A percentile compares a stretch with the other conserved stretches of the same genome.
phyloP scores from a whole-genome alignment of 371 early-diverging fungal species.

The Batkoa obscura region DNA sequence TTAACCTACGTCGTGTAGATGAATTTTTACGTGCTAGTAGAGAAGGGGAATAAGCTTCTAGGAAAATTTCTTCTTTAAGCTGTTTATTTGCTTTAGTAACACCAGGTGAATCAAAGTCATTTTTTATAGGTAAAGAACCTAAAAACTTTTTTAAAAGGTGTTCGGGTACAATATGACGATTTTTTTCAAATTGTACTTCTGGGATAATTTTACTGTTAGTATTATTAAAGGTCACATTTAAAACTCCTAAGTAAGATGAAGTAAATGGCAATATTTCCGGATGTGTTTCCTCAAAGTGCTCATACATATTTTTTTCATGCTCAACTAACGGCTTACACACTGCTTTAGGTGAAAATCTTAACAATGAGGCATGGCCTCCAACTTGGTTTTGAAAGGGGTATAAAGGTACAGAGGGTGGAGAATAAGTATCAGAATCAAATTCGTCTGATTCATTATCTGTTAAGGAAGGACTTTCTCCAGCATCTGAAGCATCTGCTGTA shows the following conservation, averaged over 20 bases:
- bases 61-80: conserved; percentile 46
- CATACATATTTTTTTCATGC: conserved; percentile 76
- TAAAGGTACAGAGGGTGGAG: conserved; percentile 28
- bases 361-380: conserved; percentile 69
- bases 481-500: conserved; percentile 14
- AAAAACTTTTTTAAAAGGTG: conserved; percentile 25
- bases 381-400: conserved; percentile 54
- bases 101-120: conserved; percentile 9
- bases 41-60: conserved; percentile 57
- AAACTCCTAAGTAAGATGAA: conserved; percentile 76
- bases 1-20: neutral
- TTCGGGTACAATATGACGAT: conserved; percentile 52
- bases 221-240: conserved; percentile 73
- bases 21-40: conserved; percentile 21
- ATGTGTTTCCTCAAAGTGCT: conserved; percentile 51
- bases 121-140: conserved; percentile 6
- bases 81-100: conserved; percentile 19
- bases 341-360: conserved; percentile 65
- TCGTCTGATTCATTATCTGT: conserved; percentile 13
- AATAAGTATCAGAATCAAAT: conserved; percentile 15
- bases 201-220: conserved; percentile 21
- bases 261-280: conserved; percentile 68
- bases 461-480: conserved; percentile 8
- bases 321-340: conserved; percentile 71
- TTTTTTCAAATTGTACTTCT: conserved; percentile 58